Percentiles rank a stretch among this genome's conserved stretches.
These are phyloP conservation scores for Candida sakaeoensis DNA, from an alignment of 805 yeast species.

Conservation along the genomic window DNA sequence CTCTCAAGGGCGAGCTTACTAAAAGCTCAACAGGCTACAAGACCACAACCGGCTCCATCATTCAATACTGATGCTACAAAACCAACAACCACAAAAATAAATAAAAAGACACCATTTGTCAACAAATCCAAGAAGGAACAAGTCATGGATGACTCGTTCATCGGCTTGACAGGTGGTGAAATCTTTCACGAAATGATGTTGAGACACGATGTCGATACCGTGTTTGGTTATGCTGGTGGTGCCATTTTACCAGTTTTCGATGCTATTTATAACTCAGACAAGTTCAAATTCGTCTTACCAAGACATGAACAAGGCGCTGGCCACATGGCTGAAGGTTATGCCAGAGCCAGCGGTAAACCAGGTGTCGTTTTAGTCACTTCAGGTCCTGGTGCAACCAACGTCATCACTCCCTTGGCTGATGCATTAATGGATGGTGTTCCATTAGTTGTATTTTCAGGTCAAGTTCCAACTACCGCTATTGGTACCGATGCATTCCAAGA, in stretches of 20 bases:
- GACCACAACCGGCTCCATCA: slow-evolving; percentile 50
- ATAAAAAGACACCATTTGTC: neutral
- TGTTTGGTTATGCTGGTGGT: slow-evolving; percentile 98
- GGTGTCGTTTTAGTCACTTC: slow-evolving; percentile 98
- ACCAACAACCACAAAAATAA: neutral
- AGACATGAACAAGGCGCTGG: slow-evolving; percentile 99
- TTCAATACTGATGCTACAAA: slow-evolving; percentile 33
- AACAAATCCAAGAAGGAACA: slow-evolving; percentile 12
- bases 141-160: slow-evolving; percentile 76
- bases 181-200: slow-evolving; percentile 99
- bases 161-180: slow-evolving; percentile 97
- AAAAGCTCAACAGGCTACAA: slow-evolving; percentile 19
- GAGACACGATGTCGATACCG: slow-evolving; percentile 91
- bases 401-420: slow-evolving; percentile 97
- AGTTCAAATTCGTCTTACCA: slow-evolving; percentile 88
- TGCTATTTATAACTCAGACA: slow-evolving; percentile 87
- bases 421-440: slow-evolving; percentile 98
- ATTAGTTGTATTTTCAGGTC: slow-evolving; percentile 94
- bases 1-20: slow-evolving; percentile 28
- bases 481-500: slow-evolving; percentile 99
- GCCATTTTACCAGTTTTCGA: slow-evolving; percentile 97
- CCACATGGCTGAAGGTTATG: slow-evolving; percentile 99
- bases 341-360: slow-evolving; percentile 91
- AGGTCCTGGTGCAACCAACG: slow-evolving; percentile 99
- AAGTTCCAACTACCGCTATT: slow-evolving; percentile 91